Base-by-base conservation (phyloP, 78 protist species). In the Planoprotostelium fungivorum region DNA sequence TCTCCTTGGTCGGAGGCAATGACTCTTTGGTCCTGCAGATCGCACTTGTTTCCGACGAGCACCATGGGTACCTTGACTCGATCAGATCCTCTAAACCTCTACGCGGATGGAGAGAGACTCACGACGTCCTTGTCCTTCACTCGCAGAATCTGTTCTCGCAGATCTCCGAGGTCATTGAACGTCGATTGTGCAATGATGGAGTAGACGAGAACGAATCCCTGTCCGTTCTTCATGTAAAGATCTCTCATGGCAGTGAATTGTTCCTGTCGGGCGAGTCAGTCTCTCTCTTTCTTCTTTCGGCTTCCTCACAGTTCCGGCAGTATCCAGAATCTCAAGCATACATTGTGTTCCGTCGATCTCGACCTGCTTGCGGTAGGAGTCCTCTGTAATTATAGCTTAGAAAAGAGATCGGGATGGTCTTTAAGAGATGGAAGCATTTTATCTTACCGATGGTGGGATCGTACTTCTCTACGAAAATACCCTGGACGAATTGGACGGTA, bases 241-340 rank as follows among this genome's bases (percentile, higher is more conserved):
- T 97, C 98, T 63, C 98, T 88, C 94, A 96, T 89, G 28, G 96
- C 95, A 84, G 95, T 90, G 89, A 94, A 96, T 86, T 96, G 96
- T 85, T 96, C 97, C 88, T 93, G 93, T 1, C 9, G 91, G 87
- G 88, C 91, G 91, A 86, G 93, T 93, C 73, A 51, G n/a, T 1
- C 0, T 28, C 63, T 87, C 28, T n/a, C 36, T 1, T 36, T 73
- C 38, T 63, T 88, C 16, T 16, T 5, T 9, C 37, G 23, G 29
- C 36, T 51, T 31, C 29, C 88, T 28, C 35, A 37, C 83, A 86
- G 96, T 97, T 9, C 98, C 98, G 36, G 99, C 99, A 34, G 99
- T 98, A 94, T 98, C 99, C 63, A 98, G 92, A 31, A 98, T 97
- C 85, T 98, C 98, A 34, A 98, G 96, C 90, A 96, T 87, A 83